Base-by-base conservation (phyloP, 1,139 yeast genomes). In the Lodderomyces pseudojiufengensis region DNA sequence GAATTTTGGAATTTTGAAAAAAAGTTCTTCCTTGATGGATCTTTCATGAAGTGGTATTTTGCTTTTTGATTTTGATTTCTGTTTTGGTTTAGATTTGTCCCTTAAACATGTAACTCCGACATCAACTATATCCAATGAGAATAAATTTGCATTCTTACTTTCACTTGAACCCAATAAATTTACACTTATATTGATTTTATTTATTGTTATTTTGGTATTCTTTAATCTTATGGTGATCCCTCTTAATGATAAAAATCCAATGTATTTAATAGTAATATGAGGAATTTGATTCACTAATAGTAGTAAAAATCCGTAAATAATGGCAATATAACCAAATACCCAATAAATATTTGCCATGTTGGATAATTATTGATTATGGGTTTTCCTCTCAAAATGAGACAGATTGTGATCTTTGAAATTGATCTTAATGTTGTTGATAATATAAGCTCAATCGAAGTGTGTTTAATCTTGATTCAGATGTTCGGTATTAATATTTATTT, bases 231-330 rank as follows among this genome's bases (percentile, higher is more conserved):
- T 48, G 2, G 56, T 50, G 22, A 68, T 50, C 16, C 62, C 56
- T 40, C 61, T 47, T 22, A 65, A 24, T 12, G 63, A 49, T 39
- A 67, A 47, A 59, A 72, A 65, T 13, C 75, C 73, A 13, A 70
- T 38, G 8, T 61, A 55, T 39, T 55, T 58, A 31, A 70, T 61
- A 3, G 52, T 33, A 5, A 68, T 49, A 35, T 54, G 56, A 4
- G 73, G 73, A 9, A 67, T 49, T 29, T 44, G 39, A 44, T 70
- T 70, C 14, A 67, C 29, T 1, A 49, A 31, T 3, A 50, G 20
- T 5, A 65, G 43, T 6, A 46, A 12, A 3, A 40, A 42, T 11
- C 54, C 33, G 35, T 65, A 61, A 7, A 39, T 42, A n/a, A 43
- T 27, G 8, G 40, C 37, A 7, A 42, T 13, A 3, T 26, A 20